Evolutionary conservation across 768 basidiomycete genomes (phyloP), one percentile per base, ranked within the genome.

Genomic region (Lactarius evosmus): DNA sequence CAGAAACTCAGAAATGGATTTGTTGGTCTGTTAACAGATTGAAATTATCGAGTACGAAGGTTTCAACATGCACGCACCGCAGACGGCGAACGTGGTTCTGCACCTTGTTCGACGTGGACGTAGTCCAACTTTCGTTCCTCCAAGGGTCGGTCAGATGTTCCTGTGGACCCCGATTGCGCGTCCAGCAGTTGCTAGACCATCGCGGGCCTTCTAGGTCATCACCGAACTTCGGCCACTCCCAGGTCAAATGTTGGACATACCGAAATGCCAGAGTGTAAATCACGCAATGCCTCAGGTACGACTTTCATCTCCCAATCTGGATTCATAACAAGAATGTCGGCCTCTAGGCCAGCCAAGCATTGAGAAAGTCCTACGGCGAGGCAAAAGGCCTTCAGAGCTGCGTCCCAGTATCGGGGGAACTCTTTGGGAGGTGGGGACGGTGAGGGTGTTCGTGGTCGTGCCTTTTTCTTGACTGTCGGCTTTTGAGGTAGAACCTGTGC

Each of bases 91-190:
- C 78, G 78, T 3, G 84, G 79, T 63, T 79, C 72, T 3, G 71
- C 72, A 30, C 79, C 82, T 25, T 79, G 75, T n/a, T 78, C 74
- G 33, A 79, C 71, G 60, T 82, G 81, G 36, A 86, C 73, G 67
- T 88, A 86, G 44, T 84, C 80, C 1, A 89, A 75, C 70, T 88
- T 93, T 50, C 89, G 80, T 61, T 87, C 83, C n/a, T 89, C 86
- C 12, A 91, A 72, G 8, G 80, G 66, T 22, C 72, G 72, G 32
- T 75, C 4, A 63, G 69, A 30, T 58, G 32, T 16, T 44, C 51
- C 64, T 72, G 69, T 34, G 58, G 71, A 56, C 73, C 67, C 46
- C 72, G 72, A 25, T 66, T 78, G 63, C 70, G 73, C 34, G 46
- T 32, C 60, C 53, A 61, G 40, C 25, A 64, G 41, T 33, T 32